Conservation (phyloP, 1,284 basidiomycete genomes). For the Porodaedalea pini region DNA sequence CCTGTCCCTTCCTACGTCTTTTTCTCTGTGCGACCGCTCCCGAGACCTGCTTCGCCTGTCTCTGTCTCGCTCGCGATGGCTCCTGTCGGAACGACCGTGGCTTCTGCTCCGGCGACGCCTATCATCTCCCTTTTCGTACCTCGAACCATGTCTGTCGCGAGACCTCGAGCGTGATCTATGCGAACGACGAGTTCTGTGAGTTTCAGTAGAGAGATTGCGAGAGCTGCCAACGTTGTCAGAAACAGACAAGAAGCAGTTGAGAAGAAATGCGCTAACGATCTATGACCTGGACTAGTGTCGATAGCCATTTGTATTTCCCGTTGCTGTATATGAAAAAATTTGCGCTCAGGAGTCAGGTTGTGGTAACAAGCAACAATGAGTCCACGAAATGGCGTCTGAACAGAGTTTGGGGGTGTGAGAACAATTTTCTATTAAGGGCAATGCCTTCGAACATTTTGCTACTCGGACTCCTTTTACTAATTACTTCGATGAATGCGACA, state of each 20-base stretch:
- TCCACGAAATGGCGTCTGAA: neutral
- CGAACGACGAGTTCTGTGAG: slow-evolving; percentile 63
- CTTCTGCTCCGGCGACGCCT: slow-evolving; percentile 30
- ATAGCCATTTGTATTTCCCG: slow-evolving; percentile 51
- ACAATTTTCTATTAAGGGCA: neutral
- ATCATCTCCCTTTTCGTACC: slow-evolving; percentile 40
- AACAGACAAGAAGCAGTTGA: slow-evolving; percentile 10
- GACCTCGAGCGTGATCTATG: slow-evolving; percentile 64
- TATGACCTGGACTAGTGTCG: slow-evolving; percentile 59
- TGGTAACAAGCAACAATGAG: neutral
- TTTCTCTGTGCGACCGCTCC: slow-evolving; percentile 44
- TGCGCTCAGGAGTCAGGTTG: slow-evolving; percentile 18
- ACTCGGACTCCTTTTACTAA: no score
- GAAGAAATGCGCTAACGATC: slow-evolving; percentile 49
- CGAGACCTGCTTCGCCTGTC: slow-evolving; percentile 40
- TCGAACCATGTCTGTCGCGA: slow-evolving; percentile 40
- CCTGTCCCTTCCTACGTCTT: slow-evolving; percentile 34
- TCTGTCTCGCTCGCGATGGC: slow-evolving; percentile 51
- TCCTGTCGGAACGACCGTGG: slow-evolving; percentile 49
- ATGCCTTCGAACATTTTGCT: no score
- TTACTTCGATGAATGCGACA: no score
- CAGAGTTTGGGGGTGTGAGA: neutral
- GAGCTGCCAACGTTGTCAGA: slow-evolving; percentile 39
- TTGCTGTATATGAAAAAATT: no score
- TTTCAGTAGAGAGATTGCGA: slow-evolving; percentile 70